phyloP scores from a whole-genome alignment of 2,329 filamentous ascomycete genomes.

The Botrytis fragariae region DNA sequence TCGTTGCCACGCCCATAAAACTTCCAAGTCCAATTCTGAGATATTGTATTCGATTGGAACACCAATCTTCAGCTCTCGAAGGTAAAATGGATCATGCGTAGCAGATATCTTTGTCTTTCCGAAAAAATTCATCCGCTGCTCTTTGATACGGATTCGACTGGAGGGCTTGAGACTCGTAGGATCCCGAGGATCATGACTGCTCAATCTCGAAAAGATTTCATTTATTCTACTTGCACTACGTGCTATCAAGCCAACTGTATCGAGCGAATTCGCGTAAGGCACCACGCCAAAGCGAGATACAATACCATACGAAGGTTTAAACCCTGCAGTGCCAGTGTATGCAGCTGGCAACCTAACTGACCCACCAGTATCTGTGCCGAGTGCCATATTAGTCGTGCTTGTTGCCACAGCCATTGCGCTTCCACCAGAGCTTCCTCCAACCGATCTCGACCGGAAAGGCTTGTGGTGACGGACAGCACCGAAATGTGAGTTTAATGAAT shows the following conservation, averaged over 20 bases:
- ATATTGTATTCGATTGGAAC: slow-evolving; percentile 83
- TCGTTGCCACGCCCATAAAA: slow-evolving; percentile 67
- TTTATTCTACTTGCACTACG: slow-evolving; percentile 41
- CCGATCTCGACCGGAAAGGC: slow-evolving; percentile 47
- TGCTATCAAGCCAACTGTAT: slow-evolving; percentile 67
- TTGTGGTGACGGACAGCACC: slow-evolving; percentile 54
- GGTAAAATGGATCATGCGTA: background rate
- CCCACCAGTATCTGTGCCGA: slow-evolving; percentile 87
- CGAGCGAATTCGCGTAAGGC: slow-evolving; percentile 71
- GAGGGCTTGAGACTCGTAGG: slow-evolving; percentile 54
- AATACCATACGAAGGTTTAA: slow-evolving; percentile 70
- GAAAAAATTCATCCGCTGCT: slow-evolving; percentile 7
- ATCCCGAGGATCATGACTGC: slow-evolving; percentile 29
- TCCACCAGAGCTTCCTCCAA: slow-evolving; percentile 89
- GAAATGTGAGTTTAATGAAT: slow-evolving; percentile 66
- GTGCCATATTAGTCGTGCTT: slow-evolving; percentile 57
- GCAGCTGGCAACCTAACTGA: slow-evolving; percentile 69
- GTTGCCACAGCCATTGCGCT: slow-evolving; percentile 80
- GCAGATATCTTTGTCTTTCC: background rate
- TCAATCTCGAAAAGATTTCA: slow-evolving; percentile 32
- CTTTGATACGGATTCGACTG: slow-evolving; percentile 42
- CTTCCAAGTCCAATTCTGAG: slow-evolving; percentile 66
- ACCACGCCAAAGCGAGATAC: slow-evolving; percentile 68
- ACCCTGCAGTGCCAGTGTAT: slow-evolving; percentile 66
- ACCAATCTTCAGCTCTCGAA: slow-evolving; percentile 46